Conservation (phyloP, 169 alveolate species). For the Pseudocohnilembus persalinus region DNA sequence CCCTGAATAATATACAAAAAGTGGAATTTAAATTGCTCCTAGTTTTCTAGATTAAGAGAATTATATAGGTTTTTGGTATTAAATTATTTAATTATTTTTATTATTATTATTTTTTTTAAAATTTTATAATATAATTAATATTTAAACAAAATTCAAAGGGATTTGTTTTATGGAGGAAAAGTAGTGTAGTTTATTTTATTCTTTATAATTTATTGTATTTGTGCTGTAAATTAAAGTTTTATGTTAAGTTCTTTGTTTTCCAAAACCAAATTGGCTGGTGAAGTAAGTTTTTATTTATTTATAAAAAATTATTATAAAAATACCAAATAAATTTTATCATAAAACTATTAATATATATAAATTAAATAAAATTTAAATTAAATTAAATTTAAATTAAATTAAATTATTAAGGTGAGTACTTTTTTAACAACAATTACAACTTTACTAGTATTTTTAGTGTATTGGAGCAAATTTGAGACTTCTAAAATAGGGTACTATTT, state of each 20-base stretch:
- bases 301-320: too few species aligned
- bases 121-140: constrained; percentile 19
- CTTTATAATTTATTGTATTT: constrained; percentile 15
- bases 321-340: too few species aligned
- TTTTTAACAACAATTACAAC: not conserved
- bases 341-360: constrained; percentile 16
- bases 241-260: constrained; percentile 32
- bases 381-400: constrained; percentile 1
- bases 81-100: not conserved
- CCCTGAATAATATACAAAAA: too few species aligned
- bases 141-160: not conserved
- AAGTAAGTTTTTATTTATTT: constrained; percentile 26
- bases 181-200: constrained; percentile 3
- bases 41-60: too few species aligned
- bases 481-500: not conserved
- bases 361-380: constrained; percentile 21
- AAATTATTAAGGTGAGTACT: not conserved
- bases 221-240: constrained; percentile 28
- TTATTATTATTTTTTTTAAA: not conserved
- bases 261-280: constrained; percentile 34
- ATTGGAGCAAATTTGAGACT: not conserved
- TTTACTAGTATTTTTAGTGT: not conserved
- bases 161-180: not conserved
- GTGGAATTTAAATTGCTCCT: not conserved
- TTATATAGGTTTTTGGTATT: not conserved